Percentiles rank a stretch among this genome's conserved stretches.
phyloP scores from a whole-genome alignment of 768 basidiomycete genomes.

The Amanita pseudoporphyria region DNA sequence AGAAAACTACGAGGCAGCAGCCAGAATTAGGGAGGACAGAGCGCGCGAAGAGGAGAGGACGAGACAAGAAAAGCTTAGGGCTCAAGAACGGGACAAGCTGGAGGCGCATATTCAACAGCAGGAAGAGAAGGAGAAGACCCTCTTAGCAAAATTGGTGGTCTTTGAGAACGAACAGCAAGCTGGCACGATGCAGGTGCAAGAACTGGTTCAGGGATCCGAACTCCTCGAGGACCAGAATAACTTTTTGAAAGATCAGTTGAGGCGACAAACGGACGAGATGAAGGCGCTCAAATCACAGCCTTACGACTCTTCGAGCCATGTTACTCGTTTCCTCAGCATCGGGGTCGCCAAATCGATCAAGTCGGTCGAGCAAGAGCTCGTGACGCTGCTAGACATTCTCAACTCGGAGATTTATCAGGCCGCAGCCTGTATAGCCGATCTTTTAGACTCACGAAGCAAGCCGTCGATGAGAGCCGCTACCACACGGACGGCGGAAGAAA shows the following conservation, averaged over 20 bases:
- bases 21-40: conserved; percentile 3
- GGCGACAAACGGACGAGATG: conserved; percentile 22
- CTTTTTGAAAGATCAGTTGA: conserved; percentile 24
- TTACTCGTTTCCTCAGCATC: conserved; percentile 4
- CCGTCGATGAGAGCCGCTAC: background rate
- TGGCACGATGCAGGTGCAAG: conserved; percentile 1
- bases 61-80: conserved; percentile 1
- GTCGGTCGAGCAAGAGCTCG: background rate
- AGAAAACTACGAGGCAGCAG: conserved; percentile 3
- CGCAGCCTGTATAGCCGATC: conserved; percentile 30
- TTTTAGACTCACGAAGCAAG: conserved; percentile 20
- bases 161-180: conserved; percentile 4
- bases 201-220: background rate
- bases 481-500: conserved; percentile 11
- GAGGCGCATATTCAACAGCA: background rate
- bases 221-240: conserved; percentile 17
- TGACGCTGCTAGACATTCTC: conserved; percentile 18
- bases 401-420: conserved; percentile 33
- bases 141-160: background rate
- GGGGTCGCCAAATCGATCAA: conserved; percentile 5
- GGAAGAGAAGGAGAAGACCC: background rate
- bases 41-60: conserved; percentile 4
- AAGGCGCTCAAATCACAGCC: conserved; percentile 12
- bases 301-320: conserved; percentile 6
- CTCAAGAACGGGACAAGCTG: conserved; percentile 3